These are phyloP conservation scores for Huntiella savannae DNA, from an alignment of 2,329 filamentous ascomycete genomes.

Conservation along the genomic window DNA sequence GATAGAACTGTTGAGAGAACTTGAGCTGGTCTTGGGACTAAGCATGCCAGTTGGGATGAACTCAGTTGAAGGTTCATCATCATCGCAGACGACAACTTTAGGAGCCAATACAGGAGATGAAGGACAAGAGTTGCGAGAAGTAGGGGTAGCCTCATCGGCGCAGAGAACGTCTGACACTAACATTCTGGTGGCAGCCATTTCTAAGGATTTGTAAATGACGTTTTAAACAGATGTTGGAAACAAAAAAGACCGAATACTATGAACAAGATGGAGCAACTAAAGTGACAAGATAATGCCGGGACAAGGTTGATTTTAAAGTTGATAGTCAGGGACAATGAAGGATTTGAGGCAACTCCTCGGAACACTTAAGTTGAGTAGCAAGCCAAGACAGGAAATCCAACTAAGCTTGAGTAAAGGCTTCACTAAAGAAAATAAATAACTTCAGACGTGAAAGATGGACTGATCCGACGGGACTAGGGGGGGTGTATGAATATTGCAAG, in stretches of 20 bases:
- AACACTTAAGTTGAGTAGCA: no score
- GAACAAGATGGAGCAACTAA: no score
- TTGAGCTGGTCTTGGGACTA: slow-evolving; percentile 7
- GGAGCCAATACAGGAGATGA: background rate
- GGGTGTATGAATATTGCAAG: background rate
- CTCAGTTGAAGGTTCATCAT: background rate
- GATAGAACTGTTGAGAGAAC: background rate
- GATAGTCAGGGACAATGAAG: no score
- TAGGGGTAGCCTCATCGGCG: background rate
- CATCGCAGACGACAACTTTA: background rate
- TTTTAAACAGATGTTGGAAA: background rate
- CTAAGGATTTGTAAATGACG: background rate
- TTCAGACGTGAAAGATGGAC: no score
- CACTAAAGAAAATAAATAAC: no score
- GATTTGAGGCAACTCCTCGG: no score
- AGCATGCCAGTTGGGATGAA: background rate
- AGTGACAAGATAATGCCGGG: background rate
- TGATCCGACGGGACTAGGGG: no score
- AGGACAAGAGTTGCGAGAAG: background rate
- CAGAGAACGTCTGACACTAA: slow-evolving; percentile 6
- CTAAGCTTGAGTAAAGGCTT: no score
- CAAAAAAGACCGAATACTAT: background rate
- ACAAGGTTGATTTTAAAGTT: no score
- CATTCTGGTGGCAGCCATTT: slow-evolving; percentile 6
- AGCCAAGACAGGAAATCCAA: no score